Evolutionary conservation across 2,329 filamentous ascomycete genomes (phyloP), one percentile per base, ranked within the genome.

Genomic region (Dactylellina sp.): DNA sequence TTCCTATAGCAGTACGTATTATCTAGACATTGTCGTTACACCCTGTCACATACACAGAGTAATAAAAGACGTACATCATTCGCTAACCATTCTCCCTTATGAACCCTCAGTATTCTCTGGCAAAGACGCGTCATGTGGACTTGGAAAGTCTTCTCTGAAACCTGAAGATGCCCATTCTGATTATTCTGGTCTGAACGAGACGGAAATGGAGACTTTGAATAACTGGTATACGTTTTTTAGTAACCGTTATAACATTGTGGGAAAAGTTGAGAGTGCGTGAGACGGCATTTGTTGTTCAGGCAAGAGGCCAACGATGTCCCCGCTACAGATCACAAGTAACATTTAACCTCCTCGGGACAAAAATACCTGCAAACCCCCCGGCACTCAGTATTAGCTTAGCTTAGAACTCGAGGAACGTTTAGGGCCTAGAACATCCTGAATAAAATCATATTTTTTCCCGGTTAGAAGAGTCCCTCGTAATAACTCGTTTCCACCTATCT

Each of bases 211-310:
- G 24, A 89, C 91, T 1, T 83, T 99, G 75, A 86, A 94, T 61
- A 95, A 99, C 81, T 99, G 95, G 95, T 76, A 90, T 76, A 96
- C 91, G 1, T 99, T 96, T 83, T 99, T 99, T 82, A 92, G 90
- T 77, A 99, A 98, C 84, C 86, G 95, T 68, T 99, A 99, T 83
- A 98, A 97, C 79, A 87, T 98, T 57, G 88, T 96, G 50, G 92
- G 92, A 12, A 64, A 44, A 14, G 40, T 68, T 12, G 56, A 64
- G 39, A 24, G n/a, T 47, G 49, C 49, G 18, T 53, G 49, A 42
- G 16, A 52, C 14, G 20, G 25, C 20, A 46, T 32, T 32, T 40
- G 20, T 18, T 18, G 37, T 22, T 40, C n/a, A 39, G 18, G 39
- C 7, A n/a, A n/a, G 3, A 37, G 39, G 32, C 52, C 11, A 56